Evolutionary conservation across 345 rosid genomes (phyloP).

Genomic region (Boechera retrofracta): DNA sequence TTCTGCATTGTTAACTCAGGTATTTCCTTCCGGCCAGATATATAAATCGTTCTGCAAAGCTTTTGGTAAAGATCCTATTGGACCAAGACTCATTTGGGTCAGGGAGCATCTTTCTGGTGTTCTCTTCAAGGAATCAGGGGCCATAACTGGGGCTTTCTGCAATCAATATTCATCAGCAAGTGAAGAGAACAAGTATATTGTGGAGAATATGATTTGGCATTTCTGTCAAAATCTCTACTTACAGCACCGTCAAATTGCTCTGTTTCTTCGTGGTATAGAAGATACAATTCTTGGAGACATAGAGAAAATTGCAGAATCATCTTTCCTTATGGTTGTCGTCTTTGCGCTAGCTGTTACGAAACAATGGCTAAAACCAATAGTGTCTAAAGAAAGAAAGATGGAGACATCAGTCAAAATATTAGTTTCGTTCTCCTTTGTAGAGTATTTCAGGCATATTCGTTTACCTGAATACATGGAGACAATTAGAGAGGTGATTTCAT

Average conservation of each 20-base stretch:
- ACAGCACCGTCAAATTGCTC: conserved; percentile 69
- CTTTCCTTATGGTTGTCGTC: conserved; percentile 88
- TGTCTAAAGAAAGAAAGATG: conserved; percentile 60
- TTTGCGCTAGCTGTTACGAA: conserved; percentile 79
- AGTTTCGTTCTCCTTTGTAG: conserved; percentile 80
- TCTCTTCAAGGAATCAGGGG: conserved; percentile 82
- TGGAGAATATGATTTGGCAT: conserved; percentile 76
- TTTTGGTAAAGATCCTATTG: conserved; percentile 40
- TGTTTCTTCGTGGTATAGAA: conserved; percentile 63
- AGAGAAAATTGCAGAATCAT: conserved; percentile 89
- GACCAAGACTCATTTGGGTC: conserved; percentile 47
- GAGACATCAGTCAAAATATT: conserved; percentile 72
- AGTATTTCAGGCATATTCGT: conserved; percentile 82
- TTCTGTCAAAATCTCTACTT: conserved; percentile 77
- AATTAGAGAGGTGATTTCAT: conserved; percentile 68
- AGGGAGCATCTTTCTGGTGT: conserved; percentile 63
- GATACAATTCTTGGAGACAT: conserved; percentile 61
- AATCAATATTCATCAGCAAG: conserved; percentile 70
- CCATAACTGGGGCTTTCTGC: conserved; percentile 75
- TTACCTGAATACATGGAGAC: conserved; percentile 92
- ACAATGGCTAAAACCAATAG: conserved; percentile 58
- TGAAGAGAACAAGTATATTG: conserved; percentile 60
- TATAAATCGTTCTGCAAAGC: conserved; percentile 53
- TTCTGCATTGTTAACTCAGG: conserved; percentile 69
- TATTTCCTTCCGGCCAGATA: conserved; percentile 66